Conservation (phyloP, 352 stramenopile species). For the Thraustochytrium striatum region DNA sequence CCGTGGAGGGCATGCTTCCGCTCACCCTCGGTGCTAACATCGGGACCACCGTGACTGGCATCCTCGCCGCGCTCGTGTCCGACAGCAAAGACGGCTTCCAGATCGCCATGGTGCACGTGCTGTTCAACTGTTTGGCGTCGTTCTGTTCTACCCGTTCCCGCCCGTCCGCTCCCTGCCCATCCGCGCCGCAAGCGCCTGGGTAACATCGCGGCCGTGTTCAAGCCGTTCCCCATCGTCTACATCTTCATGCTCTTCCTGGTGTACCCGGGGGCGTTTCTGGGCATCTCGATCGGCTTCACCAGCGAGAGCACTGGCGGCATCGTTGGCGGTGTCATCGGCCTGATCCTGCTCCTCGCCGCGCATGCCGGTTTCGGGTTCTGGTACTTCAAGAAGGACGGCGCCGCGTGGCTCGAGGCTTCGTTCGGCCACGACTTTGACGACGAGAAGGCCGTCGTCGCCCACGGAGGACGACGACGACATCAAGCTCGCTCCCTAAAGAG, state of each 20-base stretch:
- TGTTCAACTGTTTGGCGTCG: constrained; percentile 82
- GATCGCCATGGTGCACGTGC: constrained; percentile 80
- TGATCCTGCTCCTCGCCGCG: background rate
- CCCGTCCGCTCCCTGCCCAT: constrained; percentile 73
- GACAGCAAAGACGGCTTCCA: constrained; percentile 70
- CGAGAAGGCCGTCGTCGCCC: background rate
- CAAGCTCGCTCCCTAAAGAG: too few species aligned
- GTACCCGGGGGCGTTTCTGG: constrained; percentile 19
- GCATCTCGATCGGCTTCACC: background rate
- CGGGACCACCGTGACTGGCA: constrained; percentile 77
- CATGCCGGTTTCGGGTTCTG: background rate
- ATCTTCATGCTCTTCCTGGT: constrained; percentile 60
- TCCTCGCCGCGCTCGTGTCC: constrained; percentile 76
- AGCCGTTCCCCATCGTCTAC: constrained; percentile 62
- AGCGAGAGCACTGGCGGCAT: background rate
- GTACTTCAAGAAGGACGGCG: background rate
- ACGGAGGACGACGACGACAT: background rate
- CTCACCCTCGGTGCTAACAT: constrained; percentile 84
- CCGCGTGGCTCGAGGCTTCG: background rate
- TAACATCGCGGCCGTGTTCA: constrained; percentile 58
- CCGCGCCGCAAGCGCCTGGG: constrained; percentile 66
- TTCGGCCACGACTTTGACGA: constrained; percentile 15
- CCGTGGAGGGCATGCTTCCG: constrained; percentile 77
- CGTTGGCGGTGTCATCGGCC: background rate
- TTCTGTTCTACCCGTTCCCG: constrained; percentile 84